Percentiles rank a stretch among this genome's conserved stretches.
Evolutionary conservation across 1,284 basidiomycete genomes (phyloP).

Genomic region (Papiliotrema flavescens): DNA sequence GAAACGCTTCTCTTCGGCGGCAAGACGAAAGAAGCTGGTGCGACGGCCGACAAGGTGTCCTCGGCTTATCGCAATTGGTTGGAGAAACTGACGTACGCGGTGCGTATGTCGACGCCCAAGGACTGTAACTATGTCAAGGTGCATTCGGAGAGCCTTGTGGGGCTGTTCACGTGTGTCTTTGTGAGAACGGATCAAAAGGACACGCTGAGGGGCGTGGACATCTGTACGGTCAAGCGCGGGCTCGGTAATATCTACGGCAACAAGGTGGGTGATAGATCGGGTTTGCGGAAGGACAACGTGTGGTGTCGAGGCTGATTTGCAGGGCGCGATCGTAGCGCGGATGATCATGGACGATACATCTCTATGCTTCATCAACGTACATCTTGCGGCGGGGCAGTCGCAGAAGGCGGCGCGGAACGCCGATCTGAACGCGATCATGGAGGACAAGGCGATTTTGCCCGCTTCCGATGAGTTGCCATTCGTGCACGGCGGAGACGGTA

Average conservation of each 20-base stretch:
- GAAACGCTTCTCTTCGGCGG: constrained; percentile 74
- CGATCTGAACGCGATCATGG: constrained; percentile 79
- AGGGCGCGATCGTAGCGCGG: constrained; percentile 89
- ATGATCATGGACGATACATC: constrained; percentile 87
- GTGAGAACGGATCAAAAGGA: constrained; percentile 52
- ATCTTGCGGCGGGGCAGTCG: constrained; percentile 89
- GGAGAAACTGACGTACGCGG: constrained; percentile 70
- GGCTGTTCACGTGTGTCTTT: constrained; percentile 83
- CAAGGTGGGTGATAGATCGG: constrained; percentile 59
- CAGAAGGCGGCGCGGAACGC: constrained; percentile 77
- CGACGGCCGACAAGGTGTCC: constrained; percentile 62
- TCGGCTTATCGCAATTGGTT: constrained; percentile 83
- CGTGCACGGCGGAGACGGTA: constrained; percentile 85
- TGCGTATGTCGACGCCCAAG: constrained; percentile 64
- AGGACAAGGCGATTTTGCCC: constrained; percentile 71
- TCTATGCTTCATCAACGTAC: constrained; percentile 91
- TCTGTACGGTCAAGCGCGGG: constrained; percentile 70
- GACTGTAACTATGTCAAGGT: constrained; percentile 71
- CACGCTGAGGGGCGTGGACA: constrained; percentile 65
- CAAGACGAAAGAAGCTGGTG: constrained; percentile 56
- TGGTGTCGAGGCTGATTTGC: too few relatives aligned
- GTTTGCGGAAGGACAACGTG: background rate
- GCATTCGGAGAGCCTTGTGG: constrained; percentile 84
- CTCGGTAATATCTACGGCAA: constrained; percentile 83
- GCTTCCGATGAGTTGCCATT: constrained; percentile 61